Evolutionary conservation across 1,284 basidiomycete species (phyloP).

Genomic region (Ceratobasidium sp.): DNA sequence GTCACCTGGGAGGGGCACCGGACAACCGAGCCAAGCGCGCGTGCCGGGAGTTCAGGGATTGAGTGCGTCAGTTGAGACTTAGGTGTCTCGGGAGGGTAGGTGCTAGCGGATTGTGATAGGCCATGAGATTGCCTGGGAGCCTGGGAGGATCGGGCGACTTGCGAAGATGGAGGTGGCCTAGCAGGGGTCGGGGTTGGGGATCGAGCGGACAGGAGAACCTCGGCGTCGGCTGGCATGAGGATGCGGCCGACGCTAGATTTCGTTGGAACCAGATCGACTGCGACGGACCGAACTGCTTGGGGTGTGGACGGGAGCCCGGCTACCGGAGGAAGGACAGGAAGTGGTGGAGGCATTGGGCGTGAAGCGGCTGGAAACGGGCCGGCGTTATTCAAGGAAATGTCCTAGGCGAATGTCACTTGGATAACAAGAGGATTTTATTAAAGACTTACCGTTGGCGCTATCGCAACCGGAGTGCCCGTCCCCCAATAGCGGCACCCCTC

Average conservation of each 20-base stretch:
- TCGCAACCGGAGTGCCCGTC: background rate
- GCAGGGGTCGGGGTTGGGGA: conserved; percentile 25
- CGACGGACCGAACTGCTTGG: background rate
- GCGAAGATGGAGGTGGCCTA: conserved; percentile 8
- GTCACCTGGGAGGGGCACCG: background rate
- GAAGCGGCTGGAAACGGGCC: background rate
- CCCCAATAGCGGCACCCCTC: conserved; percentile 30
- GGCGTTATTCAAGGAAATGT: conserved; percentile 1
- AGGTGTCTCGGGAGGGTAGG: background rate
- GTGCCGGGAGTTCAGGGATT: background rate
- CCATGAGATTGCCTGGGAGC: background rate
- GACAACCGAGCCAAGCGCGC: background rate
- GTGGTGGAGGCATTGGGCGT: background rate
- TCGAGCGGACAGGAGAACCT: background rate
- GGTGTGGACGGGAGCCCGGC: conserved; percentile 10
- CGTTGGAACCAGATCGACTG: background rate
- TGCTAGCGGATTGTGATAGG: background rate
- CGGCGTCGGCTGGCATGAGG: background rate
- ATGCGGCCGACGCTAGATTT: conserved; percentile 4
- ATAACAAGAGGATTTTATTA: background rate
- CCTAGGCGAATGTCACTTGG: conserved; percentile 10
- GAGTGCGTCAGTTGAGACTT: background rate
- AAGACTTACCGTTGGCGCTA: background rate
- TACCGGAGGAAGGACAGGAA: background rate
- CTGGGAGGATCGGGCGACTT: background rate